phyloP scores from a whole-genome alignment of 257 asterid genomes.

The Solanum gracilifrons region DNA sequence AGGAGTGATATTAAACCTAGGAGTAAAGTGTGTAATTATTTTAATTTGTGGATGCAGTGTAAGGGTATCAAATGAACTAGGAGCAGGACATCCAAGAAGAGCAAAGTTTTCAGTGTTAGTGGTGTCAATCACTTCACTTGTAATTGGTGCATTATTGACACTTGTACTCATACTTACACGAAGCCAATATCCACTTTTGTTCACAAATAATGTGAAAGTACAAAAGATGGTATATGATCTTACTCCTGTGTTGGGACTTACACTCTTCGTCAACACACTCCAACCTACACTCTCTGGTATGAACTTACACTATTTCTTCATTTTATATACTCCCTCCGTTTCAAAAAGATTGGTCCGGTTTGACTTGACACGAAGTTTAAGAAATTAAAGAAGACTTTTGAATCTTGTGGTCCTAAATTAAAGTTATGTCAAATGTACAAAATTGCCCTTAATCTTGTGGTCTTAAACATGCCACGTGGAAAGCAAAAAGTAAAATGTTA shows the following conservation, averaged over 20 bases:
- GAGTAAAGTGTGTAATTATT: neutral
- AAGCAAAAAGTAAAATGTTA: too few species aligned
- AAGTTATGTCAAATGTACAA: too few species aligned
- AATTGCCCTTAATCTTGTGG: too few species aligned
- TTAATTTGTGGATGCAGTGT: neutral
- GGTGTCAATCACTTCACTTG: neutral
- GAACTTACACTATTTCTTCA: neutral
- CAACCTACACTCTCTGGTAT: constrained; percentile 8
- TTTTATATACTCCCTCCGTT: too few species aligned
- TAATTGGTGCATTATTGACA: neutral
- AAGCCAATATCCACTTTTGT: neutral
- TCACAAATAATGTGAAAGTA: neutral
- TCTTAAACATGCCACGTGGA: too few species aligned
- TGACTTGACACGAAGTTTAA: too few species aligned
- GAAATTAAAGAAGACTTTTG: too few species aligned
- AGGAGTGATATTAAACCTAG: too few species aligned
- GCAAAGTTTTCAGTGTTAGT: neutral
- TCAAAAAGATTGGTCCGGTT: too few species aligned
- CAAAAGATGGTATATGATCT: constrained; percentile 1
- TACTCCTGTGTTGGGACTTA: constrained; percentile 1
- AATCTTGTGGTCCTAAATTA: too few species aligned
- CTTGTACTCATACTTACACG: neutral
- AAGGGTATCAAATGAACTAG: constrained; percentile 7
- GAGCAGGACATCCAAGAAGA: neutral
- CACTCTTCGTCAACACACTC: neutral